phyloP scores from a whole-genome alignment of 768 basidiomycete genomes.

The Leccinum subgranulosum region DNA sequence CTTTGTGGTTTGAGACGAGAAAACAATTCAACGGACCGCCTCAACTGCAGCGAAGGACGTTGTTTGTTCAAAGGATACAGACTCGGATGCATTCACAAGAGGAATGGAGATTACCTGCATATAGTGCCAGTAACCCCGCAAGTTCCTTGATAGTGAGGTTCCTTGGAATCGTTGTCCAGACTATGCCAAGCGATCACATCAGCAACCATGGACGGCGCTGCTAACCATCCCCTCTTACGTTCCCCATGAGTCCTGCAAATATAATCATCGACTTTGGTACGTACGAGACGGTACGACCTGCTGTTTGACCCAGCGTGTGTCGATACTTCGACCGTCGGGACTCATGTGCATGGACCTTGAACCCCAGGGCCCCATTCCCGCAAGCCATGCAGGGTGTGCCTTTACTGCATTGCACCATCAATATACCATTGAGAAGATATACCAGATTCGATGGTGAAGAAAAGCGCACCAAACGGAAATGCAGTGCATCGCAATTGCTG shows the following conservation, averaged over 20 bases:
- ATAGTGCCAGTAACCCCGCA: conserved; percentile 12
- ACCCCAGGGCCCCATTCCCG: too few relatives aligned
- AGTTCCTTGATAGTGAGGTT: not conserved
- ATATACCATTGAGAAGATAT: too few relatives aligned
- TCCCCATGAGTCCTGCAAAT: not conserved
- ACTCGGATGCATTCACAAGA: not conserved
- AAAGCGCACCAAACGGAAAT: too few relatives aligned
- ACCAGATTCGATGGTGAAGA: too few relatives aligned
- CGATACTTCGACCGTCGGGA: too few relatives aligned
- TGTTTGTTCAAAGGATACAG: not conserved
- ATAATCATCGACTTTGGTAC: not conserved
- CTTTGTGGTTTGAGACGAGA: not conserved
- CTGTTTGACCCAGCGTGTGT: too few relatives aligned
- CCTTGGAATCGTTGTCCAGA: not conserved
- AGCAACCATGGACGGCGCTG: not conserved
- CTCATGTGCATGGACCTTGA: too few relatives aligned
- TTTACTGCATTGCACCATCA: too few relatives aligned
- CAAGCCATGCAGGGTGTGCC: too few relatives aligned
- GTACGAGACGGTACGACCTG: too few relatives aligned
- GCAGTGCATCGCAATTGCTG: too few relatives aligned
- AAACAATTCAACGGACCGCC: not conserved
- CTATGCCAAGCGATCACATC: not conserved
- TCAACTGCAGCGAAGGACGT: not conserved
- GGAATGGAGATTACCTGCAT: conserved; percentile 10
- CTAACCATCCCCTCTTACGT: not conserved